A percentile compares a stretch with the other conserved stretches of the same genome.
Evolutionary conservation across 257 asterid genomes (phyloP).

Genomic region (Plectranthus barbatus): DNA sequence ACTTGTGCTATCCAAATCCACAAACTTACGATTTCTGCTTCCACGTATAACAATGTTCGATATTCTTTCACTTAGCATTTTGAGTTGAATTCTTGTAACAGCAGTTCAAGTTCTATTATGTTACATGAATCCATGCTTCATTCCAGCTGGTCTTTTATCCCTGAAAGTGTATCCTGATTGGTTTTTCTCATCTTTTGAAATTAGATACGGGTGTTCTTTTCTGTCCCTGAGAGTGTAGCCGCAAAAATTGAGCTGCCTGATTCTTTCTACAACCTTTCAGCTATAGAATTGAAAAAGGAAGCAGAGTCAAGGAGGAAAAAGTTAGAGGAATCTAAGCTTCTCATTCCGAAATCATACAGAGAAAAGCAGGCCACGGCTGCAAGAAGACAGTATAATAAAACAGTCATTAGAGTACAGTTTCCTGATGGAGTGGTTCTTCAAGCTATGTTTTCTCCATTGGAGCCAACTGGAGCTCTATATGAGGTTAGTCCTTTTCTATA

Average conservation of each 20-base stretch:
- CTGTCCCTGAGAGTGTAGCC: slow-evolving; percentile 79
- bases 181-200: neutral
- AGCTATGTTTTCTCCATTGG: slow-evolving; percentile 71
- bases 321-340: slow-evolving; percentile 77
- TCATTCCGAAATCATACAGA: slow-evolving; percentile 80
- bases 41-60: slow-evolving; percentile 20
- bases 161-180: neutral
- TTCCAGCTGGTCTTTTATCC: no score
- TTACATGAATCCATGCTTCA: neutral
- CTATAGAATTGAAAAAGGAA: slow-evolving; percentile 75
- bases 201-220: slow-evolving; percentile 76
- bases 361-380: slow-evolving; percentile 90
- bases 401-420: slow-evolving; percentile 72
- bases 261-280: slow-evolving; percentile 63
- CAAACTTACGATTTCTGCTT: no score
- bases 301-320: slow-evolving; percentile 66
- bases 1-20: no score
- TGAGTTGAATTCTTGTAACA: slow-evolving; percentile 2
- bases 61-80: slow-evolving; percentile 30
- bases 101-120: neutral
- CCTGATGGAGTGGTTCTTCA: slow-evolving; percentile 94
- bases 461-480: slow-evolving; percentile 61
- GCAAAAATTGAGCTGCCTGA: slow-evolving; percentile 83
- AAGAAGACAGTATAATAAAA: slow-evolving; percentile 54
- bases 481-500: slow-evolving; percentile 51